Percentiles rank a stretch among this genome's conserved stretches.
Conservation (phyloP, 1,139 yeast species). For the Geotrichum carabidarum region DNA sequence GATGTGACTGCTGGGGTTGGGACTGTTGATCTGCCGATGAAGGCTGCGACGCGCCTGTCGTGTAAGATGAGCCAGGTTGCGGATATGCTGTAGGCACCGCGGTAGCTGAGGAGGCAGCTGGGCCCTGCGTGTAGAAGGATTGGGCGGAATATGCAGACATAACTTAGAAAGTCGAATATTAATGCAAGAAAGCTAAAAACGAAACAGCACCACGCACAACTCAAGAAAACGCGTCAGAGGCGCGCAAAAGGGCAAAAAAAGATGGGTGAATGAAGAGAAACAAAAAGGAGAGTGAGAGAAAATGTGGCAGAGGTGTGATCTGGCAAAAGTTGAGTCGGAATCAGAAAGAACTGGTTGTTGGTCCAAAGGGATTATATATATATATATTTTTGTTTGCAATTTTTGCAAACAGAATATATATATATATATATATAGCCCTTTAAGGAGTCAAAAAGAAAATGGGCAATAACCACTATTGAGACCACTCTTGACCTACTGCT, state of each 20-base stretch:
- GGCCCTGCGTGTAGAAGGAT: conserved; percentile 17
- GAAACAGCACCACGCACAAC: background rate
- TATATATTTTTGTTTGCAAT: background rate
- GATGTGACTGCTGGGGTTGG: conserved; percentile 15
- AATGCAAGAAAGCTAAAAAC: conserved; percentile 5
- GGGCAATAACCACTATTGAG: background rate
- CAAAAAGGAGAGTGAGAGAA: background rate
- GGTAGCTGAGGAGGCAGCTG: conserved; percentile 13
- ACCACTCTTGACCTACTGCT: background rate
- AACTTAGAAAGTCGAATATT: conserved; percentile 1
- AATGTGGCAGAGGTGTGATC: background rate
- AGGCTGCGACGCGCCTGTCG: conserved; percentile 11
- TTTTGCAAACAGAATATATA: background rate
- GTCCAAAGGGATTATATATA: conserved; percentile 4
- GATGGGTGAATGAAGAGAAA: background rate
- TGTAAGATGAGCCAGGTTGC: conserved; percentile 16
- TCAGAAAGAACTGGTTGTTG: background rate
- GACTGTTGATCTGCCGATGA: conserved; percentile 7
- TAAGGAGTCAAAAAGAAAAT: conserved; percentile 4
- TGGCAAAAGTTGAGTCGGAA: background rate
- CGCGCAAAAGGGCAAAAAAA: background rate
- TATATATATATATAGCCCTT: background rate
- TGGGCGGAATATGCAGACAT: conserved; percentile 20
- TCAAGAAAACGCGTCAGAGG: background rate
- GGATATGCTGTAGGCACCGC: conserved; percentile 12